Base-by-base conservation (phyloP, 441 rosid genomes). In the Viola pubescens region DNA sequence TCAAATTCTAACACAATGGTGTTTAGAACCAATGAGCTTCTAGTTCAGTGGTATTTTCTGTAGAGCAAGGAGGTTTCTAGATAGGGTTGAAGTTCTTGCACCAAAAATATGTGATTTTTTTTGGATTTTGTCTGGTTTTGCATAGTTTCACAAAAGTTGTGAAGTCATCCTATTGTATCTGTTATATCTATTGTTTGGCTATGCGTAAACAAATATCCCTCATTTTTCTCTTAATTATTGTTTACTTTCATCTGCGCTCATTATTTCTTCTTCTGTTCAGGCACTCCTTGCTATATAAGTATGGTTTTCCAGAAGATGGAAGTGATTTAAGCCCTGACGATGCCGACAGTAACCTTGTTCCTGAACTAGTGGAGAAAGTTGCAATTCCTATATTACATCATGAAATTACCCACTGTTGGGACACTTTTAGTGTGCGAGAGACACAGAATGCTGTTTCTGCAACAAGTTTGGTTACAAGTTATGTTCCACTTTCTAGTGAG, bases 361-460 rank as follows among this genome's bases (percentile, higher is more conserved):
- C 98, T 53, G 84, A 77, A 73, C 75, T 94, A 42, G 92, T 94
- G 58, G 95, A 88, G 69, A 88, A 83, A 73, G 82, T 94, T 70
- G 98, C 94, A 48, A 70, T 89, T 59, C 97, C 96, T 48, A 75
- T 83, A 59, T 73, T 94, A 78, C 86, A 86, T 72, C 98, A 89
- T 73, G 84, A 88, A 76, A 85, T 94, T 59, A 76, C 74, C 48
- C 79, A 73, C 52, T 94, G 96, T 67, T 94, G 97, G 98, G 98
- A 94, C 75, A 75, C 82, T 72, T 82, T 89, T 55, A 94, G 98
- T 71, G 75, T 82, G 6, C 69, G 53, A 53, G 96, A 89, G 72
- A 89, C 97, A 0, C 82, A 61, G 72, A 80, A 84, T 73, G 97
- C 84, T 65, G 92, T 89, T 78, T 80, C 82, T 71, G 96, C 98